Percentiles rank a stretch among this genome's conserved stretches.
Conservation (phyloP, 2,329 filamentous ascomycete species). For the Xylariaceae sp. region DNA sequence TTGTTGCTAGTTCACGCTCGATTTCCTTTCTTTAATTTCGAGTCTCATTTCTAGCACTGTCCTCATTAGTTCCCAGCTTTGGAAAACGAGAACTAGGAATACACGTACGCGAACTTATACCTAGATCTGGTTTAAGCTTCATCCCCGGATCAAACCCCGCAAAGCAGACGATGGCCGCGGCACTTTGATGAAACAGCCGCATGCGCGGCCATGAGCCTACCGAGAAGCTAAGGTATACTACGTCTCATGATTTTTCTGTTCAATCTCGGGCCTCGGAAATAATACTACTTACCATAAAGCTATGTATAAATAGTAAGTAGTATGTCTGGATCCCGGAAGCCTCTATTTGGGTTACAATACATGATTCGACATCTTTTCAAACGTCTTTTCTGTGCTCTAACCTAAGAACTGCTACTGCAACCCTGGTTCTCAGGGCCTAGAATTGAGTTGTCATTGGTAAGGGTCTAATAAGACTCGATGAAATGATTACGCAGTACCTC, state of each 20-base stretch:
- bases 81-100: neutral
- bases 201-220: neutral
- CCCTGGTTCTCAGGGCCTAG: neutral
- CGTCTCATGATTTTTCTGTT: neutral
- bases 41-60: neutral
- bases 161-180: conserved; percentile 23
- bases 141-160: conserved; percentile 12
- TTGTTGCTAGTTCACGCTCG: neutral
- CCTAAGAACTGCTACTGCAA: neutral
- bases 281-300: neutral
- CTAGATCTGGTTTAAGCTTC: neutral
- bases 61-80: neutral
- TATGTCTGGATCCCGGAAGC: no score
- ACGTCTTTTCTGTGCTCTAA: neutral
- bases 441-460: neutral
- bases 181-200: conserved; percentile 23
- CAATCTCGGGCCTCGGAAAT: neutral
- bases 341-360: neutral
- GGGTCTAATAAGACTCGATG: conserved; percentile 18
- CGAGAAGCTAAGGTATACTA: neutral
- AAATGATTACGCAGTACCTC: conserved; percentile 15
- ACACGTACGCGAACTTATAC: neutral
- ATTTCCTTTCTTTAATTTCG: neutral
- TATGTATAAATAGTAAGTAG: neutral
- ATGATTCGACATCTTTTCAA: neutral